Evolutionary conservation across 164 flowering plant genomes (phyloP), one percentile per base, ranked within the genome.

Genomic region (Malania oleifera): DNA sequence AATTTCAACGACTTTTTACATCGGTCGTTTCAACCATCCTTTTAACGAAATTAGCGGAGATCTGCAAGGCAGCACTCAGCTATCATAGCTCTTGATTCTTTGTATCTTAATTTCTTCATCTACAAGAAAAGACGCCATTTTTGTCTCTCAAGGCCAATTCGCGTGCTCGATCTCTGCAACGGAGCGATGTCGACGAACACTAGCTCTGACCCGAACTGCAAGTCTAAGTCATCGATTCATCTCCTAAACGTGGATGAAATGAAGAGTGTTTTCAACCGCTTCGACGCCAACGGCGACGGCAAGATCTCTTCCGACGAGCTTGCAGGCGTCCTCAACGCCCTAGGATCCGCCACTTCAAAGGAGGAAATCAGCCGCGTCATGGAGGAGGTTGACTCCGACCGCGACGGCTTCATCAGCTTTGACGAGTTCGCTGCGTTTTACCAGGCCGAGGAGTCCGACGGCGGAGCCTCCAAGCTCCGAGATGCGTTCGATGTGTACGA

Each of bases 401-500:
- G 59, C 18, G 74, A 73, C 62, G 67, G 71, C 11, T 52, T 35
- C 48, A 57, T 73, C 20, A 59, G 52, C 56, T 50, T 70, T 31
- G 40, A 67, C 2, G 77, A 74, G 34, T 74, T 74, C 64, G 67
- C 68, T 24, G 69, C 61, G 8, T 70, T 74, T 53, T 54, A 50
- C 60, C 0, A 27, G 6, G 24, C 25, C 28, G 19, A 57, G 45
- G 8, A 24, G 38, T 11, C 22, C 24, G 63, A 29, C 54, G 54
- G 54, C 41, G 60, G 44, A n/a, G 54, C 26, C 19, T 26, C 63
- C n/a, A 80, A 82, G 74, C 73, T 86, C 7, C 60, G 58, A 1
- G 89, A 86, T 24, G 93, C 86, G 27, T 86, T 86, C 60, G 61
- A 77, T 5, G 54, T 77, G 70, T 86, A 86, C 69, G 93, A 86